Evolutionary conservation across 768 basidiomycete genomes (phyloP), one percentile per base, ranked within the genome.

Genomic region (Panaeolus cyanescens): DNA sequence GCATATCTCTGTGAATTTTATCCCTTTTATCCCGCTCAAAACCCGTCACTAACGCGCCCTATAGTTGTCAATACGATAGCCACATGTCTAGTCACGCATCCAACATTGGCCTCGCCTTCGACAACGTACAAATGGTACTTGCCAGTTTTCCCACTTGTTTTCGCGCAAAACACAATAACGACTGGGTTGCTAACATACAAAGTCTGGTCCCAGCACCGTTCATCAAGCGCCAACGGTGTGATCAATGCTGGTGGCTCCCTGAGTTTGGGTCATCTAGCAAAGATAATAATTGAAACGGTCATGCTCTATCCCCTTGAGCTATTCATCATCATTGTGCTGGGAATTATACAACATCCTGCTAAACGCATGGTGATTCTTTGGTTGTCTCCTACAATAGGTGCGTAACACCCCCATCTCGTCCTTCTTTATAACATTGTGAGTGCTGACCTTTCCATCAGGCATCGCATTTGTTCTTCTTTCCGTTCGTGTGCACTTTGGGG

Each of bases 61-160:
- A 55, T 22, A 64, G 60, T 32, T 37, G 56, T 57, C 20, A 69
- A 67, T 54, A 60, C 64, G n/a, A 53, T 56, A 1, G 31, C 68
- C 0, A 53, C 69, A 17, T 64, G 58, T 54, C 67, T 63, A 63
- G 66, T 63, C 20, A 66, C 63, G 4, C 67, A 70, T 53, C 68
- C 67, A 17, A 50, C 55, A 5, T 28, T 50, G 19, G 58, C 60
- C 34, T 59, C 65, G 17, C 57, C 32, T 13, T 15, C 28, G 10
- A 36, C 30, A n/a, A 28, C 45, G 30, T 50, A 25, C 25, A 28
- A 7, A 19, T 39, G 37, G 37, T 15, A 7, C n/a, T 17, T n/a
- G 7, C 37, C 37, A 7, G 37, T 39, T 19, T 39, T 39, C 37
- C 37, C 37, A 17, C 37, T 39, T 20, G 37, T 39, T 17, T 12